These are phyloP conservation scores for Eutrema heterophyllum DNA, from an alignment of 345 rosid genomes.

Conservation along the genomic window DNA sequence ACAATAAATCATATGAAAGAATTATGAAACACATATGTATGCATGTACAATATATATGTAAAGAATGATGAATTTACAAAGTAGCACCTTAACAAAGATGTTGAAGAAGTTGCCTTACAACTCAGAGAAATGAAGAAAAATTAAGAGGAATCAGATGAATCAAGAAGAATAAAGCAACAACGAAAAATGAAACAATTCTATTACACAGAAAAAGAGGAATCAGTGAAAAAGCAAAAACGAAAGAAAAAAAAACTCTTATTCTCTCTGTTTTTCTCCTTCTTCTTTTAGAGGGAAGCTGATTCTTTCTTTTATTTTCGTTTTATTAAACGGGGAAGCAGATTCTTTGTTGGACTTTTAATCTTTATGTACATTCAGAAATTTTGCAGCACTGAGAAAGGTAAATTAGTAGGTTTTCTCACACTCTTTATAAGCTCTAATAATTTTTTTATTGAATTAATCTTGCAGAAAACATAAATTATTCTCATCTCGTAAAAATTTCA, in stretches of 20 bases:
- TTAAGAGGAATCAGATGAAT: too few relatives aligned
- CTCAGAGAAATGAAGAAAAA: background rate
- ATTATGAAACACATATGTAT: background rate
- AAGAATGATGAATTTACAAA: background rate
- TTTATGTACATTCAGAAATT: constrained; percentile 8
- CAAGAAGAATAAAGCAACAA: background rate
- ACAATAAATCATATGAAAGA: background rate
- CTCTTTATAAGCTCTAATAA: background rate
- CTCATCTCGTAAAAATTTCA: too few relatives aligned
- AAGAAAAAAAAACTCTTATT: background rate
- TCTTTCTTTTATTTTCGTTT: background rate
- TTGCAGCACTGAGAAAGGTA: constrained; percentile 11
- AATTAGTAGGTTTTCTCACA: background rate
- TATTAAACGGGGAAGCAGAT: constrained; percentile 12
- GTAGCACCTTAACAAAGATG: constrained; percentile 13
- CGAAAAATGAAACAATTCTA: background rate
- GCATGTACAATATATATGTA: background rate
- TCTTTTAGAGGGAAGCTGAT: constrained; percentile 33
- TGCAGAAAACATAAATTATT: background rate
- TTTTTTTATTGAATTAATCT: background rate
- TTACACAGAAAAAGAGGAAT: background rate
- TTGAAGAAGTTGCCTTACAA: background rate
- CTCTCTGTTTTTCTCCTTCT: constrained; percentile 9
- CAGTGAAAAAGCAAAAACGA: background rate
- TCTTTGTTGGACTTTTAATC: constrained; percentile 5